phyloP scores from a whole-genome alignment of 768 basidiomycete species.

The Tubosaeta brunneosetosa region DNA sequence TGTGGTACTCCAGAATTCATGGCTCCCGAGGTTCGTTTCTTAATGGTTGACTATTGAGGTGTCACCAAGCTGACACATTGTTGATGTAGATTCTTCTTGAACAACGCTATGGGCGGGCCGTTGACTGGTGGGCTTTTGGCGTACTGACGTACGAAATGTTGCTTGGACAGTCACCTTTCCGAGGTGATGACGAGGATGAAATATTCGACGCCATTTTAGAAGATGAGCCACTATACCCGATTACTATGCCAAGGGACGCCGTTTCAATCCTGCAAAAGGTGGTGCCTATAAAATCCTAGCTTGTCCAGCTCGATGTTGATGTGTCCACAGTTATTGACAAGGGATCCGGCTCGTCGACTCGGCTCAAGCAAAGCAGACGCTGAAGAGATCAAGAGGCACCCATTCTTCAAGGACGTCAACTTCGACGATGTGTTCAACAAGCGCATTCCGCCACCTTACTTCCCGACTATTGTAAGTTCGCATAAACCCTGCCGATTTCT shows the following conservation, averaged over 20 bases:
- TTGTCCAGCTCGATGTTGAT: constrained; percentile 3
- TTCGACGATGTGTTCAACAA: constrained; percentile 98
- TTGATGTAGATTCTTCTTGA: constrained; percentile 84
- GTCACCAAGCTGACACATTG: constrained; percentile 1
- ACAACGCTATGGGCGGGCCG: constrained; percentile 96
- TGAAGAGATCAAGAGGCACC: constrained; percentile 93
- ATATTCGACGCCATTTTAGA: constrained; percentile 99
- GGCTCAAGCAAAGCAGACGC: constrained; percentile 92
- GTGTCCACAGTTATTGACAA: constrained; percentile 69
- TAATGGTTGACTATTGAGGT: not conserved
- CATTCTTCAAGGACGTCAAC: constrained; percentile 98
- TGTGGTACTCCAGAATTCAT: constrained; percentile 99
- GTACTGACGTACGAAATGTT: constrained; percentile 99
- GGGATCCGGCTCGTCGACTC: constrained; percentile 86
- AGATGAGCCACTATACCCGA: constrained; percentile 97
- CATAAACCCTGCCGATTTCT: not conserved
- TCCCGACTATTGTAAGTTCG: constrained; percentile 83
- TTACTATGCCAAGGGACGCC: constrained; percentile 97
- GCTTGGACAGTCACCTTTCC: constrained; percentile 97
- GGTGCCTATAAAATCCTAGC: constrained; percentile 3
- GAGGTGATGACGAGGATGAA: constrained; percentile 98
- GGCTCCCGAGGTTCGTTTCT: constrained; percentile 86
- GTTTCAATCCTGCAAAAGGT: constrained; percentile 96
- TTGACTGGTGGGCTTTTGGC: constrained; percentile 99
- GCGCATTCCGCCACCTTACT: constrained; percentile 95